Evolutionary conservation across 352 stramenopile species (phyloP).

Genomic region (Thraustotheca clavata): DNA sequence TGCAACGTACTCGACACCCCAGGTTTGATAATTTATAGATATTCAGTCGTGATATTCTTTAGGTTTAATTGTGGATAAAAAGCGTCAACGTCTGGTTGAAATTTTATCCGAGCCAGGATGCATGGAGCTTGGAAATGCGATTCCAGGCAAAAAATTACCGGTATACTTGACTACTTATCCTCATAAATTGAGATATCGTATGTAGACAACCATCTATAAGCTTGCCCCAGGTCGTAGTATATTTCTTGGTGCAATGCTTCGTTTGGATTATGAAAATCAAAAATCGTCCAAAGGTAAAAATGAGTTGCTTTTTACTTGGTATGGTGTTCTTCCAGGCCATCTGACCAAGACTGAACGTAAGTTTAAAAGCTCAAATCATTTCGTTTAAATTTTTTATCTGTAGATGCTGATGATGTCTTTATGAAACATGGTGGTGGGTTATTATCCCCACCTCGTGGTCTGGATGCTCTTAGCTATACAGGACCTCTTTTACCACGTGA

Average conservation of each 20-base stretch:
- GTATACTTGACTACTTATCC: slow-evolving; percentile 25
- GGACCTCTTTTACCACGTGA: slow-evolving; percentile 43
- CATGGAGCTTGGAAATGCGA: slow-evolving; percentile 61
- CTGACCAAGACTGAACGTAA: slow-evolving; percentile 71
- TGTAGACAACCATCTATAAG: slow-evolving; percentile 60
- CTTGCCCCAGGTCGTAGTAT: slow-evolving; percentile 57
- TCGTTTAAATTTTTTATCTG: not conserved
- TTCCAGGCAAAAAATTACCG: slow-evolving; percentile 63
- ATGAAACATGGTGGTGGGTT: slow-evolving; percentile 69
- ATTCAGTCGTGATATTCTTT: not conserved
- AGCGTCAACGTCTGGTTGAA: slow-evolving; percentile 73
- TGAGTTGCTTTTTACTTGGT: slow-evolving; percentile 69
- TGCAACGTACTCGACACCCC: slow-evolving; percentile 80
- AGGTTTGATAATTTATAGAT: slow-evolving; percentile 20
- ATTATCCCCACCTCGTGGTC: slow-evolving; percentile 60
- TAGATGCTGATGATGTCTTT: slow-evolving; percentile 61
- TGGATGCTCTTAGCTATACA: slow-evolving; percentile 71
- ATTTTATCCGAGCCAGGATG: slow-evolving; percentile 56
- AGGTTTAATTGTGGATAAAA: slow-evolving; percentile 57
- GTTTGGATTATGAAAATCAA: slow-evolving; percentile 59
- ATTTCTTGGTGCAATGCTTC: slow-evolving; percentile 63
- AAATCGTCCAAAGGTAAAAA: slow-evolving; percentile 4
- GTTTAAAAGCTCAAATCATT: slow-evolving; percentile 22
- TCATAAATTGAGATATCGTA: not conserved
- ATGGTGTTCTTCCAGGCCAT: slow-evolving; percentile 75